A percentile compares a stretch with the other conserved stretches of the same genome.
These are phyloP conservation scores for Ustilago cynodontis DNA, from an alignment of 1,284 basidiomycete genomes.

Conservation along the genomic window DNA sequence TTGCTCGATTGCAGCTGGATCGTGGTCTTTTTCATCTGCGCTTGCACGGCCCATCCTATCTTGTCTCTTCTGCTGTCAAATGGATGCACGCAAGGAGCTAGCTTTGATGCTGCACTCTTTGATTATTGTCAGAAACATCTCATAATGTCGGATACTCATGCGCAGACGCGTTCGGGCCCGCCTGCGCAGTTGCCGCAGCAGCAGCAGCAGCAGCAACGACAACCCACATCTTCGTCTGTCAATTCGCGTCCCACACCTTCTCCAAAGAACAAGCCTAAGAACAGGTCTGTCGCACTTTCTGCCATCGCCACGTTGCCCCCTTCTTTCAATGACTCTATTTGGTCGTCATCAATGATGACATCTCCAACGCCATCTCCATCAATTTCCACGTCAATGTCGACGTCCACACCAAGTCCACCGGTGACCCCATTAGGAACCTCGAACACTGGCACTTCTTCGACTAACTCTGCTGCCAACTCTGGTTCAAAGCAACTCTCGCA, in stretches of 20 bases:
- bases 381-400: neutral
- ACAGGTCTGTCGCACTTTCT: conserved; percentile 2
- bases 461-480: conserved; percentile 1
- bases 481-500: neutral
- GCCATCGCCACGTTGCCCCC: conserved; percentile 13
- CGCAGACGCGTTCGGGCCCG: neutral
- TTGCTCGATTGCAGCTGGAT: too few relatives aligned
- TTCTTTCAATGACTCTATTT: neutral
- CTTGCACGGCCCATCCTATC: too few relatives aligned
- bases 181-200: conserved; percentile 15
- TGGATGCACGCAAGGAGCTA: too few relatives aligned
- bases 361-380: neutral
- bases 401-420: neutral
- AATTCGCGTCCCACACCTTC: conserved; percentile 11
- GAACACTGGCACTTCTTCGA: neutral
- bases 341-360: neutral
- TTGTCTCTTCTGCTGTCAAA: too few relatives aligned
- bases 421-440: neutral
- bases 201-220: conserved; percentile 7
- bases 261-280: neutral
- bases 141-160: neutral
- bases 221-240: neutral
- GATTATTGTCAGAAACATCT: neutral
- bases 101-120: too few relatives aligned
- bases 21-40: too few relatives aligned